Evolutionary conservation across 2,329 filamentous ascomycete genomes (phyloP), one percentile per base, ranked within the genome.

Genomic region (Neoscytalidium dimidiatum): DNA sequence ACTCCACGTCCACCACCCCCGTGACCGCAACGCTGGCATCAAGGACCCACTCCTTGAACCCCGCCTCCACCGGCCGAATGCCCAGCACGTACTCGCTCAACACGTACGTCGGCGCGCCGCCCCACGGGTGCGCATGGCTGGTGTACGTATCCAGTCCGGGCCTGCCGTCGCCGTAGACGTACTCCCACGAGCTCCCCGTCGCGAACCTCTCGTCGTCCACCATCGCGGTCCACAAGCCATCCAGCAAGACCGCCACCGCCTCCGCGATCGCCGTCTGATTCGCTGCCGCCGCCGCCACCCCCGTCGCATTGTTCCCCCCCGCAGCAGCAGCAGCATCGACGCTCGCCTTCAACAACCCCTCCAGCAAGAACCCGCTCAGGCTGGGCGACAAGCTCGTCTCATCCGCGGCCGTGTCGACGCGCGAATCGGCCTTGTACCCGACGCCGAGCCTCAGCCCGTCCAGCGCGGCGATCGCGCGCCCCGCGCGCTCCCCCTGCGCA

Each of bases 101-200:
- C 2, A 83, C 68, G 51, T 82, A 83, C 7, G 80, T 82, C 1
- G 80, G 77, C 5, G 79, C 80, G 0, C 75, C 79, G 33, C 80
- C 77, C 81, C 80, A 83, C 0, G 80, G 79, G 66, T 83, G 81
- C 1, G 73, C 71, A 1, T 81, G 69, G 46, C 76, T 79, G 1
- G 81, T 84, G 68, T 76, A 83, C 0, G 79, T 66, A 11, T 74
- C 74, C 1, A 83, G 71, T 0, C 80, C 81, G 0, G 81, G 81
- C 0, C 71, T 70, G 1, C 76, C 75, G 28, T 78, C 71, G 0
- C 75, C 73, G 43, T 75, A 23, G 72, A 82, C 71, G 49, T 83
- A 83, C 66, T 83, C 81, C 80, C 82, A 84, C 19, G 74, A 76
- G 6, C 80, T 73, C 5, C 80, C 81, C 1, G 75, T 78, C 26